phyloP scores from a whole-genome alignment of 257 asterid genomes.

The Cruciata laevipes region DNA sequence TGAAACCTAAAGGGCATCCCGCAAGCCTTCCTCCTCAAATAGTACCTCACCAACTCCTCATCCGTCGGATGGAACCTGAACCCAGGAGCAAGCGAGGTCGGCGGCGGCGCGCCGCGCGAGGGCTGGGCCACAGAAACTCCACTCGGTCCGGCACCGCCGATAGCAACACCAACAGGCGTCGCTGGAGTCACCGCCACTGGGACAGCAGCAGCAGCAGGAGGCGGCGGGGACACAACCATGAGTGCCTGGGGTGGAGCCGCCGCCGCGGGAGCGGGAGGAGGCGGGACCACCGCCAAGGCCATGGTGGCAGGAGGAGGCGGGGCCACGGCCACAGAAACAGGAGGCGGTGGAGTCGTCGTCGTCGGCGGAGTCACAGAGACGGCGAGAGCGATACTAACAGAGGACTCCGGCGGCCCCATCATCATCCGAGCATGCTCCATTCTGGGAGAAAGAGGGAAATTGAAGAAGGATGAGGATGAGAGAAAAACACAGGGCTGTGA shows the following conservation, averaged over 20 bases:
- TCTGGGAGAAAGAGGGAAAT: constrained; percentile 1
- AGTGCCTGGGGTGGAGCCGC: too few relatives aligned
- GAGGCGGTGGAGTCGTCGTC: constrained; percentile 15
- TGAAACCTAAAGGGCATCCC: constrained; percentile 74
- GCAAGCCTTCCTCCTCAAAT: constrained; percentile 78
- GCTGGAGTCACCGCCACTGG: constrained; percentile 16
- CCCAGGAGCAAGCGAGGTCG: constrained; percentile 88
- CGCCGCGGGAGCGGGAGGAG: too few relatives aligned
- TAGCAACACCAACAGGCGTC: not conserved
- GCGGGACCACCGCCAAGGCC: not conserved
- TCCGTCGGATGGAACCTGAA: constrained; percentile 96
- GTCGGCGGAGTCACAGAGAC: constrained; percentile 1
- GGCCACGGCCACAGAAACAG: not conserved
- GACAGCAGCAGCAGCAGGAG: not conserved
- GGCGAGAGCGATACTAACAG: constrained; percentile 15
- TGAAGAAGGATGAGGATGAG: not conserved
- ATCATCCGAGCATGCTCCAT: not conserved
- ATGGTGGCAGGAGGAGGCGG: not conserved
- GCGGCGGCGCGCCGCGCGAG: constrained; percentile 31
- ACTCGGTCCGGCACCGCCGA: constrained; percentile 12
- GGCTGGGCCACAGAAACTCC: constrained; percentile 21
- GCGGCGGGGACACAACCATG: not conserved
- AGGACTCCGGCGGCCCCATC: constrained; percentile 46
- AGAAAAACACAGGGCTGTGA: too few relatives aligned
- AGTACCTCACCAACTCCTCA: constrained; percentile 84